Base-by-base conservation (phyloP, 1,284 basidiomycete species). In the Cryptococcus floricola region DNA sequence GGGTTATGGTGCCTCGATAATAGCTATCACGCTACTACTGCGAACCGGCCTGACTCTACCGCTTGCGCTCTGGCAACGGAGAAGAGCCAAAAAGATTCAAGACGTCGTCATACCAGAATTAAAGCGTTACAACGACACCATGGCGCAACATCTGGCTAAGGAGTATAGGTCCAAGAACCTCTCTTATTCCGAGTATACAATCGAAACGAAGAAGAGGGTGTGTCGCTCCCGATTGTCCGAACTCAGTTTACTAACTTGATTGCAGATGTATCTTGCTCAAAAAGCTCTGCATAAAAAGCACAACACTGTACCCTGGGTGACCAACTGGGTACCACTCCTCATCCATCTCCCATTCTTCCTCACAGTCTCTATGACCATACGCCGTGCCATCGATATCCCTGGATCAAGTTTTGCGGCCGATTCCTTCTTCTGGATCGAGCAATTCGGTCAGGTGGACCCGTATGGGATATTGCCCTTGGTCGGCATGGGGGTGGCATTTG, bases 31-130 rank as follows among this genome's bases (percentile, higher is more conserved):
- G 2, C 49, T 82, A 39, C 16, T 70, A 2, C 62, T 81, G 3
- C 71, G 82, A n/a, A 63, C 74, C 0, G 57, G 60, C 0, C 66
- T 80, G 45, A 81, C 81, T 0, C 60, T 82, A 0, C 82, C 82
- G 0, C 58, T 80, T 3, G 74, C 77, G 12, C 48, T 81, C 2
- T 83, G 81, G 81, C 77, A 80, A 57, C 63, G 79, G 1, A 50
- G 54, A 34, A 65, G 80, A 23, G 71, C 74, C 6, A 66, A 19
- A 55, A 73, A 18, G 66, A 78, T 43, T 59, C 69, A 25, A 66
- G 76, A 46, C 46, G n/a, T 75, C 1, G 79, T 82, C 12, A 53
- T 69, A 41, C 82, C 82, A 0, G 65, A 73, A 42, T 75, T 81
- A 62, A 70, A 75, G 59, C 46, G 54, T 27, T 59, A 71, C 56